Conservation (phyloP, 2,329 filamentous ascomycete genomes). For the Cladorrhinum sp. region DNA sequence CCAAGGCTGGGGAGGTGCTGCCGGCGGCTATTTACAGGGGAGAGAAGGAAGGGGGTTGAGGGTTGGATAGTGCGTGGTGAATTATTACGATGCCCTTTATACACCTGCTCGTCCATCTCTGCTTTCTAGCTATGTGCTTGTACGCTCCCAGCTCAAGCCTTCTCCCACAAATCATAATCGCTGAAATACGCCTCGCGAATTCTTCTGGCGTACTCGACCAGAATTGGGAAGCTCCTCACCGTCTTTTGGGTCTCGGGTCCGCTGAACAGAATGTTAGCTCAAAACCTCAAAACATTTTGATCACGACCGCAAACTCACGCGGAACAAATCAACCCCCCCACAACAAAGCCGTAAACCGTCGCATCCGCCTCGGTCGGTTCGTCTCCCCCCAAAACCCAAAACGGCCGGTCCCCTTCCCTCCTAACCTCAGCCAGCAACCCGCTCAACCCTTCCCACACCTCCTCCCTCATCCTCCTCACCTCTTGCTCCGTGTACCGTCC, state of each 20-base stretch:
- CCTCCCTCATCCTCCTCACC: conserved; percentile 40
- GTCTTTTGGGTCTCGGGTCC: conserved; percentile 45
- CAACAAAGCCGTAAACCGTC: conserved; percentile 55
- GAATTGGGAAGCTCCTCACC: conserved; percentile 44
- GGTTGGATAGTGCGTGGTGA: no score
- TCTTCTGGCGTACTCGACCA: conserved; percentile 54
- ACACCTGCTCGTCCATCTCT: no score
- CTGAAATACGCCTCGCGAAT: conserved; percentile 57
- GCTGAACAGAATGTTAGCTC: conserved; percentile 31
- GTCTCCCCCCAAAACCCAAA: conserved; percentile 56
- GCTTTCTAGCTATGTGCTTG: no score
- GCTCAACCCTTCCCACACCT: conserved; percentile 54
- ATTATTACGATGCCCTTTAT: no score
- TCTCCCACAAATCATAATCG: conserved; percentile 48
- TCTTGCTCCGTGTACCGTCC: conserved; percentile 50
- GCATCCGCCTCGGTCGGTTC: conserved; percentile 57
- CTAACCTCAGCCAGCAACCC: conserved; percentile 42
- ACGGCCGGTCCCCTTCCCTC: conserved; percentile 35
- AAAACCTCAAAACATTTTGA: no score
- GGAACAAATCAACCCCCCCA: conserved; percentile 47
- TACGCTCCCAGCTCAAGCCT: not conserved
- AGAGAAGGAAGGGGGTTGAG: not conserved
- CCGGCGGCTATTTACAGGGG: not conserved
- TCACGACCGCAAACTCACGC: conserved; percentile 56
- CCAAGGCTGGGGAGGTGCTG: not conserved